Percentiles rank a stretch among this genome's conserved stretches.
Evolutionary conservation across 2,329 filamentous ascomycete genomes (phyloP).

Genomic region (Acephala macrosclerotiorum): DNA sequence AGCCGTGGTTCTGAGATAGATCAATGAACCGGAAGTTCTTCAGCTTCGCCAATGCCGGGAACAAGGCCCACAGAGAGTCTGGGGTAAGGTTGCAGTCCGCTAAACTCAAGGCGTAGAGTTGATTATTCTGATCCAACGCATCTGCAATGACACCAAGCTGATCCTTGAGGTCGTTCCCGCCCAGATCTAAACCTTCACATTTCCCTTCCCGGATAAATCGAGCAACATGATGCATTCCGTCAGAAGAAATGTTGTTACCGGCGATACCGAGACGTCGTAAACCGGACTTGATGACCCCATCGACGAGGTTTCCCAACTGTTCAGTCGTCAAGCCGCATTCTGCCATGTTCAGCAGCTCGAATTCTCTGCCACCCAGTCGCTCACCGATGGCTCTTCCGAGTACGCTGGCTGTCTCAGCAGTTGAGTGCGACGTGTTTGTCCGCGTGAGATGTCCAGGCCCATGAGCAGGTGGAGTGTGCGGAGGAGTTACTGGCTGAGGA

Average conservation of each 20-base stretch:
- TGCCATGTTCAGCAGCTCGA: constrained; percentile 85
- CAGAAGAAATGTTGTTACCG: constrained; percentile 77
- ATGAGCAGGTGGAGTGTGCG: constrained; percentile 28
- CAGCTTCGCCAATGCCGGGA: constrained; percentile 76
- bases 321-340: constrained; percentile 77
- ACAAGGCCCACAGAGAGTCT: constrained; percentile 73
- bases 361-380: constrained; percentile 74
- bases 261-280: constrained; percentile 83
- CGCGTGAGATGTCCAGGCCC: constrained; percentile 29
- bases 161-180: constrained; percentile 77
- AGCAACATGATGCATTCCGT: constrained; percentile 78
- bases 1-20: constrained; percentile 83
- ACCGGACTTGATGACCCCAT: constrained; percentile 81
- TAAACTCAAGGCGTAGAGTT: constrained; percentile 83
- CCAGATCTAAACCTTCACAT: constrained; percentile 89
- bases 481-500: constrained; percentile 53
- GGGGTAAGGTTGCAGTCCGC: constrained; percentile 85
- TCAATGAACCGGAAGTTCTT: constrained; percentile 86
- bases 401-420: constrained; percentile 62
- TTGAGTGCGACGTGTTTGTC: constrained; percentile 32
- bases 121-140: constrained; percentile 59
- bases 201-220: constrained; percentile 77
- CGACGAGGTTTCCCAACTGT: constrained; percentile 79
- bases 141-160: constrained; percentile 61
- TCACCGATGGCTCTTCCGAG: constrained; percentile 79